Evolutionary conservation across 768 basidiomycete genomes (phyloP).

Genomic region (Thelephora aurantiotincta): DNA sequence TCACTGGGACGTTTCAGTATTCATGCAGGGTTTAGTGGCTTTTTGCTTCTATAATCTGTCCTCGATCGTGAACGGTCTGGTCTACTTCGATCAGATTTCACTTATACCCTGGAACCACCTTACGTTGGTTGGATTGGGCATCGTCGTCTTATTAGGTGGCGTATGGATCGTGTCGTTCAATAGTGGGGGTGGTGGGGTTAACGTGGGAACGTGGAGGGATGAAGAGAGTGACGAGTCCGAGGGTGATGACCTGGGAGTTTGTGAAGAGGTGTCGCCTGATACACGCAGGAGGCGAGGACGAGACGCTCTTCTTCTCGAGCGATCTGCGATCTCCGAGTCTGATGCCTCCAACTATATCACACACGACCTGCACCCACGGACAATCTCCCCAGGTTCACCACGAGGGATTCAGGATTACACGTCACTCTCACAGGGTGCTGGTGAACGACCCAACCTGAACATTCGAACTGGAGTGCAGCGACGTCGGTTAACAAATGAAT

Average conservation of each 20-base stretch:
- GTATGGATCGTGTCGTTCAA: constrained; percentile 85
- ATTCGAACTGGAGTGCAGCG: constrained; percentile 7
- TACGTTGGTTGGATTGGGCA: constrained; percentile 63
- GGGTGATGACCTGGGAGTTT: constrained; percentile 2
- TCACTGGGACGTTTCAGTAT: not conserved
- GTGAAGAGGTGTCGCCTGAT: not conserved
- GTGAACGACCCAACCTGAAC: not conserved
- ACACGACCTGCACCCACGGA: constrained; percentile 1
- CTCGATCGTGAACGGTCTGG: constrained; percentile 78
- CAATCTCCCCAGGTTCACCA: not conserved
- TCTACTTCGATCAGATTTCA: constrained; percentile 81
- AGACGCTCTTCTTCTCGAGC: not conserved
- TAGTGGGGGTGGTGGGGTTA: constrained; percentile 39
- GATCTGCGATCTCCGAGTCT: constrained; percentile 2
- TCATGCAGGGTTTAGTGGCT: constrained; percentile 36
- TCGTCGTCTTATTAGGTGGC: constrained; percentile 63
- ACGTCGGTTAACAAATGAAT: not conserved
- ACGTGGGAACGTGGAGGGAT: constrained; percentile 26
- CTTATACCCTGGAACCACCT: constrained; percentile 57
- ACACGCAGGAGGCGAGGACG: not conserved
- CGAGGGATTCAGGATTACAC: too few species aligned
- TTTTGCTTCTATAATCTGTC: constrained; percentile 95
- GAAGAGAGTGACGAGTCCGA: constrained; percentile 21
- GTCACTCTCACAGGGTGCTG: not conserved
- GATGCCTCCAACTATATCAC: constrained; percentile 1